Conservation (phyloP, 495 filamentous ascomycete genomes). For the Penicillium goetzii region DNA sequence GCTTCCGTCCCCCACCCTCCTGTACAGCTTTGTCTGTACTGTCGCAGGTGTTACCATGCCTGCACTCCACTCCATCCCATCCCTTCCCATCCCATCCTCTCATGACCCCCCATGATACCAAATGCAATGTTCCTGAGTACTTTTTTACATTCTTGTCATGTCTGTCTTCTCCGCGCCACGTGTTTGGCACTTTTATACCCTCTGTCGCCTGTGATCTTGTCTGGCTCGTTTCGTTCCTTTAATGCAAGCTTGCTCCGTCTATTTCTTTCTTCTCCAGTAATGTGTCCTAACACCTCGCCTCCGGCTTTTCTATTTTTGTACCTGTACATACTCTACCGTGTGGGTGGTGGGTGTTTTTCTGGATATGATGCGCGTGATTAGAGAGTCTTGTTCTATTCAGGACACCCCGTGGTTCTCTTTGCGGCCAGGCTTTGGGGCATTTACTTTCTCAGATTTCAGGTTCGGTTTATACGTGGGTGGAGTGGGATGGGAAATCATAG, state of each 20-base stretch:
- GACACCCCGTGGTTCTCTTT: not conserved
- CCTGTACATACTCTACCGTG: not conserved
- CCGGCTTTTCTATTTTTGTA: not conserved
- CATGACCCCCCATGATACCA: slow-evolving; percentile 27
- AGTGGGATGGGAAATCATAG: not conserved
- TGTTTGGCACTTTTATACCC: slow-evolving; percentile 27
- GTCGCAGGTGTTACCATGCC: not conserved
- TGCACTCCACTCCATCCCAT: not conserved
- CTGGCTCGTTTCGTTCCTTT: not conserved
- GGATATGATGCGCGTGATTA: not conserved
- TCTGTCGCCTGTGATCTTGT: slow-evolving; percentile 11
- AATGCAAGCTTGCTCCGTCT: slow-evolving; percentile 7
- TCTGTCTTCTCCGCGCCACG: slow-evolving; percentile 2
- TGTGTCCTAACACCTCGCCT: not conserved
- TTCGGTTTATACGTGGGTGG: not conserved
- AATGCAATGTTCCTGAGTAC: slow-evolving; percentile 16
- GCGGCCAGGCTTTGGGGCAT: not conserved
- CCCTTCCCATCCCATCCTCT: not conserved
- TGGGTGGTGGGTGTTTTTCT: not conserved
- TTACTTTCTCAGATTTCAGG: not conserved
- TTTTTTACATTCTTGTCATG: slow-evolving; percentile 11
- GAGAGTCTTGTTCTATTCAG: not conserved
- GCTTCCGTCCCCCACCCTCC: not conserved
- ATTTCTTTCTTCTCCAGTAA: not conserved
- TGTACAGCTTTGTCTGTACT: not conserved